phyloP scores from a whole-genome alignment of 768 basidiomycete genomes.

The Xanthoconium purpureum region DNA sequence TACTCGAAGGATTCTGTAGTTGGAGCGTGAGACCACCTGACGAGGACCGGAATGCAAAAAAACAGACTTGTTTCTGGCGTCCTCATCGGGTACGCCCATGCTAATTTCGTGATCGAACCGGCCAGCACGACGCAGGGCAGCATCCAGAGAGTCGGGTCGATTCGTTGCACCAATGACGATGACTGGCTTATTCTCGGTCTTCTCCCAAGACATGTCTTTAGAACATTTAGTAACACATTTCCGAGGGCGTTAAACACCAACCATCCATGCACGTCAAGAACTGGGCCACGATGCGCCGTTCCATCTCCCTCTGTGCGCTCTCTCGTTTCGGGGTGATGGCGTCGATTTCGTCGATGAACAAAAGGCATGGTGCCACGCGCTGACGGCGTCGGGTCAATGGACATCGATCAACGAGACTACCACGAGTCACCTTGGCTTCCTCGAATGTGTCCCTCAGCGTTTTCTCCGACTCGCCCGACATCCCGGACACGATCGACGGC shows the following conservation, averaged over 20 bases:
- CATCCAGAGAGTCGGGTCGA: slow-evolving; percentile 92
- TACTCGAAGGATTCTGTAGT: slow-evolving; percentile 77
- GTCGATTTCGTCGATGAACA: slow-evolving; percentile 98
- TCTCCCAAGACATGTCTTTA: slow-evolving; percentile 97
- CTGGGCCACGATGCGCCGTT: slow-evolving; percentile 93
- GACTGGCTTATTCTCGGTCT: slow-evolving; percentile 89
- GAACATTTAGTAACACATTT: slow-evolving; percentile 26
- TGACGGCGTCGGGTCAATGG: slow-evolving; percentile 26
- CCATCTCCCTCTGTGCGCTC: slow-evolving; percentile 98
- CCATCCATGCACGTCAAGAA: slow-evolving; percentile 99
- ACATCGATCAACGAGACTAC: too few relatives aligned
- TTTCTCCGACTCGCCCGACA: slow-evolving; percentile 99
- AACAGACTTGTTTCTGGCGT: slow-evolving; percentile 84
- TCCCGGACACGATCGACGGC: slow-evolving; percentile 93
- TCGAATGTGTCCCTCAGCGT: slow-evolving; percentile 94
- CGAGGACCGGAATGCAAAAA: not conserved
- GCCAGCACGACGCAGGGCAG: slow-evolving; percentile 89
- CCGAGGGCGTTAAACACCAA: slow-evolving; percentile 41
- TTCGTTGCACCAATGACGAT: slow-evolving; percentile 97
- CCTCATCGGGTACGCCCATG: slow-evolving; percentile 94
- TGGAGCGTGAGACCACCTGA: not conserved
- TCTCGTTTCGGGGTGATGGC: slow-evolving; percentile 97
- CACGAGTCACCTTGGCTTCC: slow-evolving; percentile 75
- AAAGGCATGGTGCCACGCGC: slow-evolving; percentile 86
- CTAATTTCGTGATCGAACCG: slow-evolving; percentile 97